These are phyloP conservation scores for Pichia gijzeniarum DNA, from an alignment of 805 yeast genomes.

Conservation along the genomic window DNA sequence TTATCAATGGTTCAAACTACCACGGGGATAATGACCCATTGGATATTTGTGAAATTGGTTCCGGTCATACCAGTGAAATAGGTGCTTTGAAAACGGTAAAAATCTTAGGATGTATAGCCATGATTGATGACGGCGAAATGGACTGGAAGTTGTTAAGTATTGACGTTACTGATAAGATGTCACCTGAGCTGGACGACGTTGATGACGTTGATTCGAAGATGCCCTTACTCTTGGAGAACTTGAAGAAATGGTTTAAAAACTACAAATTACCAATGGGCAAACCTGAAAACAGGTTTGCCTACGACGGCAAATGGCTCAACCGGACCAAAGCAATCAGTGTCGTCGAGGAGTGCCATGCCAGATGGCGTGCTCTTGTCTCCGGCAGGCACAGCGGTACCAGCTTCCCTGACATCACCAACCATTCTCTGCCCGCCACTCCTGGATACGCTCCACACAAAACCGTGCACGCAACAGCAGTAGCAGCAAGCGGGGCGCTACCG, in stretches of 20 bases:
- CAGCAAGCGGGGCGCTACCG: slow-evolving; percentile 14
- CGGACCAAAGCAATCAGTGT: slow-evolving; percentile 52
- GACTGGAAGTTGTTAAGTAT: slow-evolving; percentile 89
- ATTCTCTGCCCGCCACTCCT: slow-evolving; percentile 30
- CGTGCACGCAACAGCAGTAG: background rate
- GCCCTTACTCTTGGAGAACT: slow-evolving; percentile 66
- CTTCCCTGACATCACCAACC: slow-evolving; percentile 31
- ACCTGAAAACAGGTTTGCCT: slow-evolving; percentile 68
- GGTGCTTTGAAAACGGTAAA: slow-evolving; percentile 59
- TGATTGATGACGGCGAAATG: slow-evolving; percentile 90
- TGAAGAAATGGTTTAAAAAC: slow-evolving; percentile 74
- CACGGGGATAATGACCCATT: slow-evolving; percentile 93
- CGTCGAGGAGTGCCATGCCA: slow-evolving; percentile 55
- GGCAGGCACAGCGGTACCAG: slow-evolving; percentile 29
- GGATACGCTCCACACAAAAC: slow-evolving; percentile 6
- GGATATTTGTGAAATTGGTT: slow-evolving; percentile 89
- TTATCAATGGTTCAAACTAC: slow-evolving; percentile 16
- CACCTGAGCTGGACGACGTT: slow-evolving; percentile 51
- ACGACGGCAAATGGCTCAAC: slow-evolving; percentile 44
- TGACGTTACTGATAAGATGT: slow-evolving; percentile 59
- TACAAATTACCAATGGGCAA: slow-evolving; percentile 83
- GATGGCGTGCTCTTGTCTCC: slow-evolving; percentile 57
- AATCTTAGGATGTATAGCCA: slow-evolving; percentile 68
- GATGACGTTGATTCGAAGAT: slow-evolving; percentile 59
- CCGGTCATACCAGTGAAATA: slow-evolving; percentile 31